Percentiles rank a stretch among this genome's conserved stretches.
Conservation (phyloP, 805 yeast species). For the Saccharomycopsis olivae region DNA sequence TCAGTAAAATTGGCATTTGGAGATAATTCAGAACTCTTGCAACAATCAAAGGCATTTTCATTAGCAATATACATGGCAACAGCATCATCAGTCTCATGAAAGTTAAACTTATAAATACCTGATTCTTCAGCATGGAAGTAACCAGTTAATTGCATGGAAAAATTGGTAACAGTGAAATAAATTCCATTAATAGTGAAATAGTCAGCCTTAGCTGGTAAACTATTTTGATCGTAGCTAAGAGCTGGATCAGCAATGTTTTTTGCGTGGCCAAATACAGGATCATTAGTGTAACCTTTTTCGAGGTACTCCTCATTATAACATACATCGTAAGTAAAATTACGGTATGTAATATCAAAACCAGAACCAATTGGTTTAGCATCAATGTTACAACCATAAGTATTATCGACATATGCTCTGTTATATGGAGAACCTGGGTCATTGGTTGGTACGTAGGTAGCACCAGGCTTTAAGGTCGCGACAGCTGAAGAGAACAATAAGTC, state of each 20-base stretch:
- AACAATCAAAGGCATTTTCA: constrained; percentile 26
- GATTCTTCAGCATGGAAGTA: constrained; percentile 22
- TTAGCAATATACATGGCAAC: constrained; percentile 24
- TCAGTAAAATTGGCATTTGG: constrained; percentile 3
- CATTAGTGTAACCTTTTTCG: constrained; percentile 1
- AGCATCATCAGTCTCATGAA: constrained; percentile 24
- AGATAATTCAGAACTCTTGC: constrained; percentile 19
- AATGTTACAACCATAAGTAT: constrained; percentile 1
- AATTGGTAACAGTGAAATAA: constrained; percentile 18
- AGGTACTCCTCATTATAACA: background rate
- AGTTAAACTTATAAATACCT: constrained; percentile 23
- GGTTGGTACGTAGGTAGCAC: no score
- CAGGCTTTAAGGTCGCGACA: no score
- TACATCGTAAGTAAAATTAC: background rate
- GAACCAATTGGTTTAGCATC: background rate
- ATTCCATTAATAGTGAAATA: constrained; percentile 4
- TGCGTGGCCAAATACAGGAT: background rate
- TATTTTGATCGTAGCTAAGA: background rate
- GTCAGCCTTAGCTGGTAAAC: background rate
- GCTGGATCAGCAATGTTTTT: background rate
- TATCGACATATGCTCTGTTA: constrained; percentile 2
- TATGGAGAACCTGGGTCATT: constrained; percentile 1
- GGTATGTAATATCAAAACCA: constrained; percentile 4
- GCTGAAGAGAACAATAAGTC: no score
- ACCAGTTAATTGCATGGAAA: constrained; percentile 21